These are phyloP conservation scores for Histomonas meleagridis DNA, from an alignment of 208 protist genomes.

Conservation along the genomic window DNA sequence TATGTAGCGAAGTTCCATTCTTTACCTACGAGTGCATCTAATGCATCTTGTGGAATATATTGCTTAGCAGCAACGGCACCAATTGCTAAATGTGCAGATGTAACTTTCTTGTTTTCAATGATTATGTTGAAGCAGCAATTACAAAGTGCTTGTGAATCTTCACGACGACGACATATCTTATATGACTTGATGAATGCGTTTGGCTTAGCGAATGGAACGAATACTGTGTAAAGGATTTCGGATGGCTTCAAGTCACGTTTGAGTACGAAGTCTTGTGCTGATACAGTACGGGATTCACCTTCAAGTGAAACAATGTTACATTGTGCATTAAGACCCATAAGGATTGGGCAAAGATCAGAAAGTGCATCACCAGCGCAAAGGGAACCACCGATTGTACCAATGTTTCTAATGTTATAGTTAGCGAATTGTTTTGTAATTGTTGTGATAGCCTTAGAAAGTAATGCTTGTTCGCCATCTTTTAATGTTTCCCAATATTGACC, in stretches of 20 bases:
- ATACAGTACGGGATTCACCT: neutral
- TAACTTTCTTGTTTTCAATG: neutral
- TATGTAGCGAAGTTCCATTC: neutral
- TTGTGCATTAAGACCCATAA: neutral
- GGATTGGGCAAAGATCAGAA: neutral
- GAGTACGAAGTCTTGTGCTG: neutral
- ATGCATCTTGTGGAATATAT: constrained; percentile 43
- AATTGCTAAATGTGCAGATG: constrained; percentile 44
- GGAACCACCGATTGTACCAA: neutral
- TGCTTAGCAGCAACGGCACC: constrained; percentile 52
- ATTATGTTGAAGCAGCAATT: neutral
- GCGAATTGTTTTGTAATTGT: neutral
- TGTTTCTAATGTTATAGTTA: constrained; percentile 8
- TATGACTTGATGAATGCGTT: neutral
- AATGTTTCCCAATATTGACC: neutral
- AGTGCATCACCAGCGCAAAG: neutral
- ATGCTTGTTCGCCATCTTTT: neutral
- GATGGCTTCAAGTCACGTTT: neutral
- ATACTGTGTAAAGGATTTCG: neutral
- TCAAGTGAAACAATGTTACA: neutral
- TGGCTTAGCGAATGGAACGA: neutral
- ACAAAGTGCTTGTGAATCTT: neutral
- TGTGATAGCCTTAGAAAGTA: neutral
- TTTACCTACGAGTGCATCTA: constrained; percentile 47
- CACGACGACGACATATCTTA: neutral